Evolutionary conservation across 805 yeast species (phyloP), one percentile per base, ranked within the genome.

Genomic region (Cyberlindnera xishuangbannaensis): DNA sequence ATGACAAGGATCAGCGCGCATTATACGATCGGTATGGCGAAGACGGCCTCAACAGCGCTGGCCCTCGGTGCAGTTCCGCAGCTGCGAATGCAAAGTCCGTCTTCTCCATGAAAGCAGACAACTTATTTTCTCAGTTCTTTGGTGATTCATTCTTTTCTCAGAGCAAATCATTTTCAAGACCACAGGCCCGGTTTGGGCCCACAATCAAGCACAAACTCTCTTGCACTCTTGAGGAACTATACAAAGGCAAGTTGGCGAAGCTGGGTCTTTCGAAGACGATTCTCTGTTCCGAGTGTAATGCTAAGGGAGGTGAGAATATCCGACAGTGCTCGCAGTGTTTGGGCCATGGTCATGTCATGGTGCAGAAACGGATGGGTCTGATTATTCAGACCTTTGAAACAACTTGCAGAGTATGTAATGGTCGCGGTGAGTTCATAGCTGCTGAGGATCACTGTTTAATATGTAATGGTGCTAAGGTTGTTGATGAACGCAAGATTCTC

Each of bases 11-110:
- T 51, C 86, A 86, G 67, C 81, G 97, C 65, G 82, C 80, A 24
- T 50, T 80, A 4, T 90, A 90, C 56, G 97, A 92, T 62, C 75
- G 71, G 41, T 85, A 72, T 55, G 98, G 98, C 56, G 84, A 81
- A 58, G 95, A 83, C 48, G 97, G 97, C 30, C 67, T 90, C 49
- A 67, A 65, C 34, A 87, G 87, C 42, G 80, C 72, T 29, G 83
- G 17, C 3, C 27, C 81, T 33, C n/a, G n/a, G n/a, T n/a, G n/a
- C n/a, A n/a, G n/a, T n/a, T n/a, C n/a, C n/a, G 28, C 43, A 0
- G 34, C 23, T 4, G 41, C 36, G 17, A 35, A 43, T 19, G 21
- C 39, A 4, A 20, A 33, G 11, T 24, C 26, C 15, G 26, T 15
- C 26, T 44, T 40, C 34, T 28, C 43, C 2, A 39, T 31, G 40